Percentiles rank a stretch among this genome's conserved stretches.
Evolutionary conservation across 2,329 filamentous ascomycete species (phyloP).

Genomic region (Nothophoma quercina): DNA sequence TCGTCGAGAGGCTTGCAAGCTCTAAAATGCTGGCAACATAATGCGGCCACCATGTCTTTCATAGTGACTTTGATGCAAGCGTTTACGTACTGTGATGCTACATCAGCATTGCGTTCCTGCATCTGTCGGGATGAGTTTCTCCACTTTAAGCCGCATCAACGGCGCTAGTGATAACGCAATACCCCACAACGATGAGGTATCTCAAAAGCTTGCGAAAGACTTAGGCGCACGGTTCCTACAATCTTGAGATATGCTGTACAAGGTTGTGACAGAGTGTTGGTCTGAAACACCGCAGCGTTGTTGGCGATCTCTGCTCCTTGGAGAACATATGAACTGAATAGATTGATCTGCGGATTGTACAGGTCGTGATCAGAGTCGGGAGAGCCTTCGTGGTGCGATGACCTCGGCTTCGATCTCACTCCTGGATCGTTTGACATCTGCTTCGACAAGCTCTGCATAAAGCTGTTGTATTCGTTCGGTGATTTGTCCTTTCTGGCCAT

Average conservation of each 20-base stretch:
- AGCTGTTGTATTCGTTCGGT: neutral
- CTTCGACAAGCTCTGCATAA: neutral
- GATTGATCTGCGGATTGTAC: no score
- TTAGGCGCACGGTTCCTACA: no score
- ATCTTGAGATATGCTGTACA: no score
- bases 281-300: no score
- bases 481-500: neutral
- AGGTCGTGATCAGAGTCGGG: no score
- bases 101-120: neutral
- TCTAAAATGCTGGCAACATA: no score
- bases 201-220: neutral
- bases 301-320: no score
- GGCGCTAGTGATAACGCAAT: conserved; percentile 1
- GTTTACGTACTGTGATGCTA: neutral
- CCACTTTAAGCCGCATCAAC: conserved; percentile 1
- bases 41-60: neutral
- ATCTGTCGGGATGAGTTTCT: neutral
- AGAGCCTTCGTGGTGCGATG: neutral
- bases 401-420: neutral
- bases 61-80: no score
- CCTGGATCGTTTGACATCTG: neutral
- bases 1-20: no score
- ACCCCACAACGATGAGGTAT: neutral
- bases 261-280: no score
- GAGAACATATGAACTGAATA: no score